These are phyloP conservation scores for Colletotrichum lentis DNA, from an alignment of 2,329 filamentous ascomycete species.

Conservation along the genomic window DNA sequence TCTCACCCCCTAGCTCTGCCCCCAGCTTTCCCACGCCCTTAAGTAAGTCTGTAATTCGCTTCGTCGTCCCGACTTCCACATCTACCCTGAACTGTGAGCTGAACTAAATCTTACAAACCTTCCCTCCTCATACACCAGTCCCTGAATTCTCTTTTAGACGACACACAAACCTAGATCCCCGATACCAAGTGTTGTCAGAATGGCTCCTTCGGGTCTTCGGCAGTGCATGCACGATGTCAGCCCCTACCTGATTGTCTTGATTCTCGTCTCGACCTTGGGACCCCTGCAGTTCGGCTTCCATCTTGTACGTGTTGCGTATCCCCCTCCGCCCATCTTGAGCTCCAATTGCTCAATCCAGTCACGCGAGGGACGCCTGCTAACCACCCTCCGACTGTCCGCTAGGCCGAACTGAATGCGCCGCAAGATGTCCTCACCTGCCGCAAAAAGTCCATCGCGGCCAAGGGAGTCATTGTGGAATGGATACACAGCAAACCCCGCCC, in stretches of 20 bases:
- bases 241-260: constrained; percentile 78
- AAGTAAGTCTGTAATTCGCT: constrained; percentile 10
- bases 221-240: constrained; percentile 64
- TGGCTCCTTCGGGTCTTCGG: constrained; percentile 52
- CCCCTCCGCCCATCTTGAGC: constrained; percentile 22
- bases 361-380: background rate
- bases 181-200: constrained; percentile 37
- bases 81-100: background rate
- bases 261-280: constrained; percentile 81
- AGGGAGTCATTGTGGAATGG: constrained; percentile 42
- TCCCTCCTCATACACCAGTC: constrained; percentile 2
- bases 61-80: constrained; percentile 20
- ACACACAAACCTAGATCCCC: background rate
- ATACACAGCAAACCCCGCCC: constrained; percentile 43
- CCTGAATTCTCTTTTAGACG: constrained; percentile 3
- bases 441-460: constrained; percentile 55
- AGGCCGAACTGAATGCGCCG: constrained; percentile 95
- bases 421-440: constrained; percentile 92
- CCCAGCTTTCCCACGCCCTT: constrained; percentile 8
- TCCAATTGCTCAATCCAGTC: constrained; percentile 12
- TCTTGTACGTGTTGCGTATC: constrained; percentile 64
- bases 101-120: background rate
- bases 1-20: constrained; percentile 14
- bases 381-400: constrained; percentile 16
- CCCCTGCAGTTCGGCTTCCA: constrained; percentile 96